These are phyloP conservation scores for Thielaviopsis populi DNA, from an alignment of 2,329 filamentous ascomycete genomes.

Conservation along the genomic window DNA sequence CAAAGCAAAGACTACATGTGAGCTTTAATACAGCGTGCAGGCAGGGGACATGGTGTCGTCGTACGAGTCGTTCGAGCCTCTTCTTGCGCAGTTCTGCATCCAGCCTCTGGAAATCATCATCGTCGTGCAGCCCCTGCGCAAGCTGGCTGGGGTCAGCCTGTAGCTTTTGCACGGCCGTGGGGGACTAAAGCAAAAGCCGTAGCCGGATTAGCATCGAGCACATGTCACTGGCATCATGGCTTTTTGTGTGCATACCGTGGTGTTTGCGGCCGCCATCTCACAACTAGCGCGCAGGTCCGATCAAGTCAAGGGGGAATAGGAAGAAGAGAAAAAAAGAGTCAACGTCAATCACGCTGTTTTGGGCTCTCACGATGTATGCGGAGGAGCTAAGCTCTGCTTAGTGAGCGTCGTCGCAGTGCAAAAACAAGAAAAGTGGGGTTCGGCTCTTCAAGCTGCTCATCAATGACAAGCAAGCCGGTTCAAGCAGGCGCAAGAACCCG, in stretches of 20 bases:
- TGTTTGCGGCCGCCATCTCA: not conserved
- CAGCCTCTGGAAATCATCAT: conserved; percentile 17
- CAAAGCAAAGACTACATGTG: not conserved
- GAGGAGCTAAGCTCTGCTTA: not conserved
- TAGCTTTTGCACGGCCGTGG: conserved; percentile 10
- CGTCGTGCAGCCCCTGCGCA: conserved; percentile 16
- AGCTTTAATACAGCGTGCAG: not conserved
- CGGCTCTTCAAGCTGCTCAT: not conserved
- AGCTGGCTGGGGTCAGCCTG: conserved; percentile 15
- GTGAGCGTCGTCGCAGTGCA: not conserved
- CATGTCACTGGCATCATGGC: not conserved
- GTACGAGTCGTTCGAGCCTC: conserved; percentile 16
- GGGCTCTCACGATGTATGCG: not conserved
- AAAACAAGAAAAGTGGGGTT: not conserved
- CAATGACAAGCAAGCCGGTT: too few species aligned
- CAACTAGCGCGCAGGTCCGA: not conserved
- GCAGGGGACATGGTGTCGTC: not conserved
- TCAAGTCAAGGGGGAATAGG: not conserved
- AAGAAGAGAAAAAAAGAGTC: not conserved
- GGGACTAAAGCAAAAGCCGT: not conserved
- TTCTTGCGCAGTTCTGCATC: conserved; percentile 17
- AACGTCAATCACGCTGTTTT: not conserved
- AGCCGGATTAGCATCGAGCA: not conserved
- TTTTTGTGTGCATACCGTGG: not conserved
- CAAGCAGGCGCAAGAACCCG: too few species aligned